Conservation (phyloP, 768 basidiomycete species). For the Xerocomellus intermedius region DNA sequence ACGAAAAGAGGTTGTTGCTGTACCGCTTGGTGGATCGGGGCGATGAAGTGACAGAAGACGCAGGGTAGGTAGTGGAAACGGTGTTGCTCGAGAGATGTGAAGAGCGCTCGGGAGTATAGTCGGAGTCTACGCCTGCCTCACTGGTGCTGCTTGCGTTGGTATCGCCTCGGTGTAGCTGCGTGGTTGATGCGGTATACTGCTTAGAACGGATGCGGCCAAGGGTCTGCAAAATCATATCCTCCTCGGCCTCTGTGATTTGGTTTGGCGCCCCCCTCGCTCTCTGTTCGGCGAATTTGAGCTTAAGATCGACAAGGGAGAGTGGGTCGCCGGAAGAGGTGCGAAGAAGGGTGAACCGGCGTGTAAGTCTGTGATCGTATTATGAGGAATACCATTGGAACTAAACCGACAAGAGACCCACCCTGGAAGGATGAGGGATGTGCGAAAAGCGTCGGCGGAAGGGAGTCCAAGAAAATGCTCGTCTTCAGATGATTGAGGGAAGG, state of each 20-base stretch:
- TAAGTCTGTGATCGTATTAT: slow-evolving; percentile 50
- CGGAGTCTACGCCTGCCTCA: slow-evolving; percentile 27
- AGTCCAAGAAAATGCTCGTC: slow-evolving; percentile 52
- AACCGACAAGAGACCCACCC: slow-evolving; percentile 54
- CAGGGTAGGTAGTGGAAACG: slow-evolving; percentile 35
- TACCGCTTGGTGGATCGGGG: slow-evolving; percentile 62
- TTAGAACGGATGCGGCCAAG: slow-evolving; percentile 53
- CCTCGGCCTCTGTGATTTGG: slow-evolving; percentile 77
- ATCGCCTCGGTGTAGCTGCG: slow-evolving; percentile 18
- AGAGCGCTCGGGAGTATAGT: slow-evolving; percentile 33
- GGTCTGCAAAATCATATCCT: slow-evolving; percentile 79
- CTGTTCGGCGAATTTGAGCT: slow-evolving; percentile 70
- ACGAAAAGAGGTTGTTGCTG: slow-evolving; percentile 86
- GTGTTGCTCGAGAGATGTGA: slow-evolving; percentile 38
- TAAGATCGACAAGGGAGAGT: slow-evolving; percentile 62
- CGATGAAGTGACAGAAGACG: slow-evolving; percentile 43
- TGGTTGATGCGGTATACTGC: slow-evolving; percentile 23
- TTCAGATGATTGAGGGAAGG: slow-evolving; percentile 33
- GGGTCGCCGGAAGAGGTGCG: slow-evolving; percentile 66
- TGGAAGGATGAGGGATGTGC: slow-evolving; percentile 82
- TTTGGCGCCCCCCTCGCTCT: slow-evolving; percentile 64
- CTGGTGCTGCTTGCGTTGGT: slow-evolving; percentile 12
- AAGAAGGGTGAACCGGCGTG: slow-evolving; percentile 79
- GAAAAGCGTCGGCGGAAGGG: slow-evolving; percentile 73
- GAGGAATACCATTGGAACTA: slow-evolving; percentile 6